A percentile compares a stretch with the other conserved stretches of the same genome.
These are phyloP conservation scores for Rhodosporidiobolus odoratus DNA, from an alignment of 768 basidiomycete species.

Conservation along the genomic window DNA sequence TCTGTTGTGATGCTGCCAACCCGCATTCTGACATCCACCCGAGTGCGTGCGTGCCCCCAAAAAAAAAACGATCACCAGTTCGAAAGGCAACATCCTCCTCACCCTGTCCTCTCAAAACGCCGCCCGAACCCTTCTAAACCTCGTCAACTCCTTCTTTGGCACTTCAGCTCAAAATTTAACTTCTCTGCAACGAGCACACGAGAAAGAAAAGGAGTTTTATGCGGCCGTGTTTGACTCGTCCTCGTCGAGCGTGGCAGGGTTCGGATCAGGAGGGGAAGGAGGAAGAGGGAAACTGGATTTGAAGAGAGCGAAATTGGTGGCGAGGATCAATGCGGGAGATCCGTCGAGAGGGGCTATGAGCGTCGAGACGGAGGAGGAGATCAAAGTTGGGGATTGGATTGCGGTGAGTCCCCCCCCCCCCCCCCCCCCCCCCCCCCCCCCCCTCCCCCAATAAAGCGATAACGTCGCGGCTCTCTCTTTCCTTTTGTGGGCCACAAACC, in stretches of 20 bases:
- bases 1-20: neutral
- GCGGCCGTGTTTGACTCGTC: conserved; percentile 31
- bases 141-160: conserved; percentile 28
- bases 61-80: no score
- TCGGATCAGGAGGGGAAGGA: no score
- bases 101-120: conserved; percentile 29
- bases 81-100: conserved; percentile 36
- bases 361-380: conserved; percentile 35
- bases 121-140: conserved; percentile 23
- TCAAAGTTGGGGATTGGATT: conserved; percentile 6
- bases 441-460: no score
- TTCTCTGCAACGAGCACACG: conserved; percentile 1
- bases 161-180: neutral
- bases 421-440: neutral
- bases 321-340: conserved; percentile 34
- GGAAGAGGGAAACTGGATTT: conserved; percentile 1
- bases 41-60: no score
- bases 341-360: conserved; percentile 33
- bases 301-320: conserved; percentile 19
- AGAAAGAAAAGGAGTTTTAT: conserved; percentile 38
- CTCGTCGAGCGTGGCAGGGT: no score
- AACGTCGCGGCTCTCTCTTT: no score
- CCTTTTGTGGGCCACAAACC: no score
- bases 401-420: conserved; percentile 1
- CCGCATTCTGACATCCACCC: neutral